Evolutionary conservation across 441 rosid species (phyloP), one percentile per base, ranked within the genome.

Genomic region (Corymbia citriodora): DNA sequence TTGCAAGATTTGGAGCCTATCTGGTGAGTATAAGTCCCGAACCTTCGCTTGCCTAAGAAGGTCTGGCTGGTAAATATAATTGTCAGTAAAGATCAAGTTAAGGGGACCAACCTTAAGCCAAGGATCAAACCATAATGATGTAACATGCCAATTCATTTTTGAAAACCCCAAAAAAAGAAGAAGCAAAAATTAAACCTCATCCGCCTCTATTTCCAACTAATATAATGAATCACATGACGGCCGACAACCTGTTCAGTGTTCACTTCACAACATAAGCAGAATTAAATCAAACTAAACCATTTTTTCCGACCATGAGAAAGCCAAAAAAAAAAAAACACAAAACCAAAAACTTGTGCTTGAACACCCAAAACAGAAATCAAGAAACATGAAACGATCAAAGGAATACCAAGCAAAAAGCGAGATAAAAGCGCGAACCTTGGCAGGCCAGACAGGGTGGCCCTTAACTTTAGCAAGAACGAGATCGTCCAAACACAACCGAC

Each of bases 361-460:
- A 79, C 85, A 23, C 52, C 85, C n/a, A 23, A 23, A 48, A n/a
- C 52, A 79, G n/a, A 79, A 65, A 48, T 21, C 52, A 48, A 3
- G 12, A 79, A 45, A 23, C 10, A 14, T 16, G 53, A 79, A 70
- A 31, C 36, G 48, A 45, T 79, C 85, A 48, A 45, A 45, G 85
- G 85, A 45, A 40, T 72, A 72, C 49, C 27, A 23, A 72, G 82
- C 27, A 23, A 79, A 33, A 48, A 72, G 9, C 49, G 45, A 13
- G 29, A 74, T 5, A 52, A 89, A 68, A 89, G 87, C 79, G 88
- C 87, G 54, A 57, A 98, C 99, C 99, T 96, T 96, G 88, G 99
- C 99, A 93, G 99, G 99, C 99, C 99, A 98, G 93, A 95, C 93
- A 89, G 99, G 99, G 93, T 95, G 96, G 33, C 99, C 99, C 95